Conservation (phyloP, 148 eudicot species). For the Vaccinium macrocarpon region DNA sequence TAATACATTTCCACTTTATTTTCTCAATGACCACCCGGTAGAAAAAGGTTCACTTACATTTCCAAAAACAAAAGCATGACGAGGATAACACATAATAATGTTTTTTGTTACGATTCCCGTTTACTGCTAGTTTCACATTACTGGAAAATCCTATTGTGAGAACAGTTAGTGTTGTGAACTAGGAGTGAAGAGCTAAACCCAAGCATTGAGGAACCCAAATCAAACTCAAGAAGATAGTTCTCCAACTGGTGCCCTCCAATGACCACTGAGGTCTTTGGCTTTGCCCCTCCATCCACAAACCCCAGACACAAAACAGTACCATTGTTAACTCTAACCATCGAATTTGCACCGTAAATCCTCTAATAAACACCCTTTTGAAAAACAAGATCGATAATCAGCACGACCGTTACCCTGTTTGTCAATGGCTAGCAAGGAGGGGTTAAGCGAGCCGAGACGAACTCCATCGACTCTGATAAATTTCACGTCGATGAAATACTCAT, state of each 20-base stretch:
- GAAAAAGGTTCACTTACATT: too few species aligned
- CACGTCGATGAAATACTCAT: conserved; percentile 5
- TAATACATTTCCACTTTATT: too few species aligned
- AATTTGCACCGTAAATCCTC: conserved; percentile 35
- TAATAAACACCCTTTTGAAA: conserved; percentile 20
- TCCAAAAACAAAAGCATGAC: too few species aligned
- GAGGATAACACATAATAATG: too few species aligned
- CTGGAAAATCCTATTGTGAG: not conserved
- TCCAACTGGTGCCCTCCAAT: conserved; percentile 36
- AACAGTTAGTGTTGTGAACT: conserved; percentile 27
- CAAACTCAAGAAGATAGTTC: conserved; percentile 38
- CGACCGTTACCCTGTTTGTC: conserved; percentile 28
- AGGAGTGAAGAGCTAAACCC: conserved; percentile 32
- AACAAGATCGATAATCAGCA: conserved; percentile 30
- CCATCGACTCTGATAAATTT: conserved; percentile 24
- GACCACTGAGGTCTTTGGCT: conserved; percentile 29
- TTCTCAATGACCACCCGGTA: too few species aligned
- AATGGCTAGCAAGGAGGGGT: conserved; percentile 20
- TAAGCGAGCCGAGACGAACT: not conserved
- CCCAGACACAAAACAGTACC: conserved; percentile 30
- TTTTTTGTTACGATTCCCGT: too few species aligned
- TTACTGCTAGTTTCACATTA: not conserved
- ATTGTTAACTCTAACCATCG: conserved; percentile 27
- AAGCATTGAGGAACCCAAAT: conserved; percentile 22
- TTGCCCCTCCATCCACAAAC: conserved; percentile 30